Conservation (phyloP, 2,329 filamentous ascomycete species). For the Tolypocladium guangdongense region DNA sequence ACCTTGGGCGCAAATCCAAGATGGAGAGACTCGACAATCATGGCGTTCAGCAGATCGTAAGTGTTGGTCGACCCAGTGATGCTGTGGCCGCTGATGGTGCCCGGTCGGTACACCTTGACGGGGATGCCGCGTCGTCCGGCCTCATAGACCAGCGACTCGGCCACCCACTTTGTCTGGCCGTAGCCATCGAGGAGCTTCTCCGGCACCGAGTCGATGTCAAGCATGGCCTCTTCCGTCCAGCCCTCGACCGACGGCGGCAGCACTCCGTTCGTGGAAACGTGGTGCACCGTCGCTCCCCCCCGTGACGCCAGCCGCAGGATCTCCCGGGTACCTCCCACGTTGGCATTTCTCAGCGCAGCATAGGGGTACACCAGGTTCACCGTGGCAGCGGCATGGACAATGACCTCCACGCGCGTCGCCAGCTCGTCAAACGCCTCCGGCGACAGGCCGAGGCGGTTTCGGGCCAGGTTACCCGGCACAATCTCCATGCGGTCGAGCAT, state of each 20-base stretch:
- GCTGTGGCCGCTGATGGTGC: slow-evolving; percentile 72
- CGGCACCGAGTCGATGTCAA: slow-evolving; percentile 57
- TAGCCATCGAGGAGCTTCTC: slow-evolving; percentile 62
- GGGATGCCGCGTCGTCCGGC: slow-evolving; percentile 58
- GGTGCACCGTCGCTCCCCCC: slow-evolving; percentile 61
- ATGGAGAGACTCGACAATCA: slow-evolving; percentile 67
- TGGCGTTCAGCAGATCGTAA: slow-evolving; percentile 65
- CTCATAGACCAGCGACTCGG: slow-evolving; percentile 62
- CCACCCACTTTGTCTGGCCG: slow-evolving; percentile 73
- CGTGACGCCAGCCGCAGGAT: slow-evolving; percentile 59
- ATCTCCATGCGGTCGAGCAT: slow-evolving; percentile 72
- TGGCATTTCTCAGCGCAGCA: slow-evolving; percentile 61
- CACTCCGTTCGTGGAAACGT: slow-evolving; percentile 73
- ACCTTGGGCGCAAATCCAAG: slow-evolving; percentile 61
- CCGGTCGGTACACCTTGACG: slow-evolving; percentile 59
- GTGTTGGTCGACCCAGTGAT: slow-evolving; percentile 64
- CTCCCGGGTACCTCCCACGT: slow-evolving; percentile 70
- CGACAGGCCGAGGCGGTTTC: slow-evolving; percentile 57
- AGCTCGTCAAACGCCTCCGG: slow-evolving; percentile 55
- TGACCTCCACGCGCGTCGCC: slow-evolving; percentile 55
- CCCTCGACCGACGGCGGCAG: slow-evolving; percentile 58
- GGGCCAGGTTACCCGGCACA: slow-evolving; percentile 60
- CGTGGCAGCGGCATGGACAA: slow-evolving; percentile 67
- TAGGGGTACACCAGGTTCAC: slow-evolving; percentile 78
- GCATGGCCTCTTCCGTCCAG: slow-evolving; percentile 59